Conservation (phyloP, 148 eudicot genomes). For the Arbutus unedo region DNA sequence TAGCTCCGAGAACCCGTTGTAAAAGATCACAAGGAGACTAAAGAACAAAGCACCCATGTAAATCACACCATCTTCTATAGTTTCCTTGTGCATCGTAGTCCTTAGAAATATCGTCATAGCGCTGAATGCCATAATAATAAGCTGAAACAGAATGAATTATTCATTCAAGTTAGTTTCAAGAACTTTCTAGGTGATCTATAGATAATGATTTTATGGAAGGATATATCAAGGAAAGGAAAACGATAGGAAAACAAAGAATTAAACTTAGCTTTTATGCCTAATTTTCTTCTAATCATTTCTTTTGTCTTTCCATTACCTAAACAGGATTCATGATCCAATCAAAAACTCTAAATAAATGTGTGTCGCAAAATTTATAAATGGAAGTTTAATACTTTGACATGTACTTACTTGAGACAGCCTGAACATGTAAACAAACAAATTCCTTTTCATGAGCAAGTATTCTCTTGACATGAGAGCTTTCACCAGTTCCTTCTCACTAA, state of each 20-base stretch:
- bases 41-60: constrained; percentile 59
- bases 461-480: constrained; percentile 19
- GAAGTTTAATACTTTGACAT: no score
- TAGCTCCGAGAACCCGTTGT: constrained; percentile 62
- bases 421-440: constrained; percentile 26
- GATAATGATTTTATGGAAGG: no score
- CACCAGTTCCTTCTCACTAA: constrained; percentile 17
- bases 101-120: constrained; percentile 68
- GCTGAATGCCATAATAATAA: constrained; percentile 40
- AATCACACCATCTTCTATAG: constrained; percentile 39
- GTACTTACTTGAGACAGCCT: constrained; percentile 20
- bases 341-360: no score
- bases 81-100: constrained; percentile 48
- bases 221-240: no score
- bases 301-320: no score
- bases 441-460: constrained; percentile 23
- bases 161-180: no score
- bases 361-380: background rate
- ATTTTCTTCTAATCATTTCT: no score
- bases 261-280: no score
- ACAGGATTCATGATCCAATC: no score
- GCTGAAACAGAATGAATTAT: constrained; percentile 27
- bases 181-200: no score
- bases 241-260: no score
- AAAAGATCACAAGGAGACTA: constrained; percentile 38